These are phyloP conservation scores for Rhodotorula sp. DNA, from an alignment of 1,284 basidiomycete genomes.

Conservation along the genomic window DNA sequence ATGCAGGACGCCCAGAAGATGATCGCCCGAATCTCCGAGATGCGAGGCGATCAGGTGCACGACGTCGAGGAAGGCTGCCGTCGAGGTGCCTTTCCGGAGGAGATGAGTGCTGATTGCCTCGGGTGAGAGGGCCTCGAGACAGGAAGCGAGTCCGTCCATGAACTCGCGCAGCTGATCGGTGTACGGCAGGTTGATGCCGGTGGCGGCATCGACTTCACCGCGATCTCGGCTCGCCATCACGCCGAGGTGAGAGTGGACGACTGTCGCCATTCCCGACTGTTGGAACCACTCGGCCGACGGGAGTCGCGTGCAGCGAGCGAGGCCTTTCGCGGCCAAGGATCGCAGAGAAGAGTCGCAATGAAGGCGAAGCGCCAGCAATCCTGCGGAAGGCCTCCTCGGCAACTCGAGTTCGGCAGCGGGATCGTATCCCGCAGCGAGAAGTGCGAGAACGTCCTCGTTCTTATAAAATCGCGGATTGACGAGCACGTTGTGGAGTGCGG, in stretches of 20 bases:
- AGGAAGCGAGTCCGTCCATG: slow-evolving; percentile 31
- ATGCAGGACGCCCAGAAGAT: slow-evolving; percentile 36
- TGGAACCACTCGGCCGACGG: slow-evolving; percentile 7
- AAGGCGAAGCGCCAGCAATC: slow-evolving; percentile 62
- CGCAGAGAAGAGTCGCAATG: slow-evolving; percentile 57
- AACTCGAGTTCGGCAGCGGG: background rate
- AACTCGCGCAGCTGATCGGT: slow-evolving; percentile 17
- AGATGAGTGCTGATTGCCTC: slow-evolving; percentile 30
- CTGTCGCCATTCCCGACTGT: slow-evolving; percentile 3
- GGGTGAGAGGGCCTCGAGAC: slow-evolving; percentile 20
- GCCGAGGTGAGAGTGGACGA: slow-evolving; percentile 35
- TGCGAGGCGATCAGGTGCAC: slow-evolving; percentile 40
- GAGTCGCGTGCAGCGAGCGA: slow-evolving; percentile 8
- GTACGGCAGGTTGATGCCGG: slow-evolving; percentile 26
- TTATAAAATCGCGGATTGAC: slow-evolving; percentile 29
- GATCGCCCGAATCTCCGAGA: slow-evolving; percentile 37
- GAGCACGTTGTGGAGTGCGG: slow-evolving; percentile 26
- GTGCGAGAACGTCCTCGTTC: slow-evolving; percentile 22
- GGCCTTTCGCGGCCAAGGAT: slow-evolving; percentile 59
- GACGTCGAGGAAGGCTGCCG: slow-evolving; percentile 24
- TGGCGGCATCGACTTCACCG: slow-evolving; percentile 15
- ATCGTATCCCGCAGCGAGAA: slow-evolving; percentile 23
- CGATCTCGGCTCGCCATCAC: slow-evolving; percentile 36
- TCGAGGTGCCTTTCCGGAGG: slow-evolving; percentile 1
- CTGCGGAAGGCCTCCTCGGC: slow-evolving; percentile 51